Conservation (phyloP, 106 monocot genomes). For the Platanthera guangdongensis region DNA sequence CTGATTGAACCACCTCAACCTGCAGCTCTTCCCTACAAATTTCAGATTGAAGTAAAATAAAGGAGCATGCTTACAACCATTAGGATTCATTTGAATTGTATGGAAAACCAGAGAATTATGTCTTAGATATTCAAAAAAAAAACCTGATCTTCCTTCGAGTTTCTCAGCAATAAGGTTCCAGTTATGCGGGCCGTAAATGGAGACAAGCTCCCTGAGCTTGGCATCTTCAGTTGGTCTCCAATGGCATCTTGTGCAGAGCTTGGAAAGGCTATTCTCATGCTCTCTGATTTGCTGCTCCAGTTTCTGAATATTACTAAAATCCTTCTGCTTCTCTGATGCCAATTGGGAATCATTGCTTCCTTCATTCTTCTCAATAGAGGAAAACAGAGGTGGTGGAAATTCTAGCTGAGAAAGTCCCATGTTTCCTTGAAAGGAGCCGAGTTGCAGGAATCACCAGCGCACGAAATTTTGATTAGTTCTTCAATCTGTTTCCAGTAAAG, state of each 20-base stretch:
- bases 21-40: slow-evolving; percentile 6
- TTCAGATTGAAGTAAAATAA: background rate
- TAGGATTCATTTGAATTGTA: background rate
- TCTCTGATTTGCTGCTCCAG: background rate
- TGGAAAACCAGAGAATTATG: background rate
- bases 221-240: slow-evolving; percentile 29
- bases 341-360: background rate
- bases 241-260: slow-evolving; percentile 17
- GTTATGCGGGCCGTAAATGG: slow-evolving; percentile 20
- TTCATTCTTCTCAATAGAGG: background rate
- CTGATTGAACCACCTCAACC: slow-evolving; percentile 6
- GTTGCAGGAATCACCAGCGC: no score
- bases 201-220: slow-evolving; percentile 24
- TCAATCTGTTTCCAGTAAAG: no score
- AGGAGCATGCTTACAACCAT: background rate
- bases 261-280: slow-evolving; percentile 4
- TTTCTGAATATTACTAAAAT: background rate
- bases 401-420: background rate
- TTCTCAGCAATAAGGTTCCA: slow-evolving; percentile 25
- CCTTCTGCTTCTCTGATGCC: background rate
- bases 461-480: no score
- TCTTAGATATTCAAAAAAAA: background rate
- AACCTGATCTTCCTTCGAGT: slow-evolving; percentile 21
- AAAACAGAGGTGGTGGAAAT: background rate
- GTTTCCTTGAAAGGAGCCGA: background rate